Percentiles rank a stretch among this genome's conserved stretches.
Conservation (phyloP, 176 grass and related monocot genomes). For the Carex cristatella region DNA sequence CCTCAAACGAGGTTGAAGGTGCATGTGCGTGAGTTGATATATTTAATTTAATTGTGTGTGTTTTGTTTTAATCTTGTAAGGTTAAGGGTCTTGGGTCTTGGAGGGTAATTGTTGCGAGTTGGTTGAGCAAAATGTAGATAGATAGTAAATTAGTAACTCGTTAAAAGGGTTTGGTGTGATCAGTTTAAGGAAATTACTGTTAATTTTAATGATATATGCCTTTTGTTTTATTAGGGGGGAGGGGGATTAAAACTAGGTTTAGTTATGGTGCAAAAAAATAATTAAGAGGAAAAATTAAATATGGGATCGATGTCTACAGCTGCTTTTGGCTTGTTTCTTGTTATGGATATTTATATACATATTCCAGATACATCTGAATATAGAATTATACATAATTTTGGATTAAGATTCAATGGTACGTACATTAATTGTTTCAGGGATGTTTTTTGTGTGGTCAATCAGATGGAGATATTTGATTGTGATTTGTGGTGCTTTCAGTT, state of each 20-base stretch:
- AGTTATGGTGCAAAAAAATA: slow-evolving; percentile 5
- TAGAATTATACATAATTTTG: slow-evolving; percentile 8
- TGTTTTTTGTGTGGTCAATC: background rate
- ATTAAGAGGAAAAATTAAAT: background rate
- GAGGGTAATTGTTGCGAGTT: slow-evolving; percentile 6
- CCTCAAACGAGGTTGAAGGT: background rate
- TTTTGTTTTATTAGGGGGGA: background rate
- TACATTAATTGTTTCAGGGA: background rate
- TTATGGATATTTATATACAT: background rate
- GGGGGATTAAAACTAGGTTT: background rate
- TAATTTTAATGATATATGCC: too few relatives aligned
- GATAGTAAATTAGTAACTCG: slow-evolving; percentile 11
- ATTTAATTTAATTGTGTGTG: slow-evolving; percentile 4
- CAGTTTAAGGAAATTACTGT: background rate
- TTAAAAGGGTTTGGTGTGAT: slow-evolving; percentile 1
- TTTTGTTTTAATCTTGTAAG: slow-evolving; percentile 3
- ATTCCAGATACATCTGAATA: background rate
- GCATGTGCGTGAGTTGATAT: slow-evolving; percentile 12
- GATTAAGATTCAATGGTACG: background rate
- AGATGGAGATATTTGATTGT: slow-evolving; percentile 4
- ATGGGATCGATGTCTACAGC: background rate
- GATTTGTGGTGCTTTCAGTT: slow-evolving; percentile 3
- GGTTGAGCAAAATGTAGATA: slow-evolving; percentile 38
- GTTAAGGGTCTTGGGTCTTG: background rate
- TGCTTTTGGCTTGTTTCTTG: background rate